These are phyloP conservation scores for Dothiorella sarmentorum DNA, from an alignment of 2,329 filamentous ascomycete species.

Conservation along the genomic window DNA sequence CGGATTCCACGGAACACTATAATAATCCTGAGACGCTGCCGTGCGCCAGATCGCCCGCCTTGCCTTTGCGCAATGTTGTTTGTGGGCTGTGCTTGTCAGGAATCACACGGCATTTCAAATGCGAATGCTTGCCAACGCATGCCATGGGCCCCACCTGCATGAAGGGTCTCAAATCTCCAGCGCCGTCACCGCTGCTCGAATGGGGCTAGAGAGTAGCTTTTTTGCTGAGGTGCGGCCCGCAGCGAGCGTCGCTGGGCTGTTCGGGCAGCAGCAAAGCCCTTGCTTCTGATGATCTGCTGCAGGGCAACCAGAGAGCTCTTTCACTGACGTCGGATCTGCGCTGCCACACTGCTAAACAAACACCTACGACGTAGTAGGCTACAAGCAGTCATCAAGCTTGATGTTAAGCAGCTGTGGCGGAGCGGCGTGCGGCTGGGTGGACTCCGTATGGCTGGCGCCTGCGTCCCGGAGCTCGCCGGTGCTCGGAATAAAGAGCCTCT, in stretches of 20 bases:
- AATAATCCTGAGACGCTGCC: conserved; percentile 15
- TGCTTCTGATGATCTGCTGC: conserved; percentile 19
- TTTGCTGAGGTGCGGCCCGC: conserved; percentile 14
- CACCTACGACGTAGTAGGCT: too few species aligned
- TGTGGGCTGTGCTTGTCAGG: conserved; percentile 6
- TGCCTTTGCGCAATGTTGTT: conserved; percentile 11
- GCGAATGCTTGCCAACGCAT: conserved; percentile 7
- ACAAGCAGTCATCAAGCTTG: too few species aligned
- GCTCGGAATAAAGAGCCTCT: conserved; percentile 6
- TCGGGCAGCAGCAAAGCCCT: conserved; percentile 15
- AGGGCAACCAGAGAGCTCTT: conserved; percentile 2
- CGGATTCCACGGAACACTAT: too few species aligned
- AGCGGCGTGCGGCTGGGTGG: background rate
- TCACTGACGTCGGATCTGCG: conserved; percentile 7
- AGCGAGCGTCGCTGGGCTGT: conserved; percentile 1
- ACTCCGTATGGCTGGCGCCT: background rate
- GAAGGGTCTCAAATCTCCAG: conserved; percentile 5
- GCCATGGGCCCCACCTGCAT: conserved; percentile 10
- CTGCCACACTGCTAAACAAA: conserved; percentile 3
- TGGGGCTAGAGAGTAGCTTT: background rate
- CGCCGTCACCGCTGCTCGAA: conserved; percentile 1
- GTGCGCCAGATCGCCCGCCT: conserved; percentile 13
- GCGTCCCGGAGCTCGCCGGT: conserved; percentile 2
- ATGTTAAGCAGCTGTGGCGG: too few species aligned
- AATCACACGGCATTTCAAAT: background rate